Evolutionary conservation across 441 rosid genomes (phyloP).

Genomic region (Croton setiger): DNA sequence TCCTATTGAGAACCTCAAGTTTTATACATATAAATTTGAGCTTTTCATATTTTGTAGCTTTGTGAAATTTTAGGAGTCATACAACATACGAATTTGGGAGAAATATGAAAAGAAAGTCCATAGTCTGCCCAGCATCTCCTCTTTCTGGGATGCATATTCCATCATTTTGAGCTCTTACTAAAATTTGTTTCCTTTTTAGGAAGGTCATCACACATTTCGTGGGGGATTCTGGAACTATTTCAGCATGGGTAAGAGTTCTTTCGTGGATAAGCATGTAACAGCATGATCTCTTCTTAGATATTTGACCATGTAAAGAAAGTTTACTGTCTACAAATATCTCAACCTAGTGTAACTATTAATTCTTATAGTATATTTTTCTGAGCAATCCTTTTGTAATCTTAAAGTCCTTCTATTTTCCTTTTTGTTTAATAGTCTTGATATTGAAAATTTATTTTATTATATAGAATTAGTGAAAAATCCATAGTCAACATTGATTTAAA

Average conservation of each 20-base stretch:
- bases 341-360: background rate
- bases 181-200: slow-evolving; percentile 43
- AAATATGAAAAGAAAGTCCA: background rate
- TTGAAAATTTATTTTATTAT: no score
- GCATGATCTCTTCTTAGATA: background rate
- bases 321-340: background rate
- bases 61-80: background rate
- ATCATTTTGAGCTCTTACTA: slow-evolving; percentile 10
- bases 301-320: background rate
- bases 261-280: background rate
- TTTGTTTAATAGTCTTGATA: no score
- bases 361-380: no score
- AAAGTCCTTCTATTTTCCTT: background rate
- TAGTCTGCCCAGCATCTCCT: background rate
- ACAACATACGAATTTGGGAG: background rate
- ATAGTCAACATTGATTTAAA: background rate
- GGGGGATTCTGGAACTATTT: slow-evolving; percentile 98
- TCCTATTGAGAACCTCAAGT: background rate
- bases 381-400: background rate
- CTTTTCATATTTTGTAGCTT: background rate
- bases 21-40: background rate
- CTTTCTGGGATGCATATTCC: background rate
- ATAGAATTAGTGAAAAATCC: no score
- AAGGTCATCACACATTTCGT: slow-evolving; percentile 80
- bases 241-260: slow-evolving; percentile 68